Conservation (phyloP, 2,329 filamentous ascomycete species). For the Scedosporium dehoogii region DNA sequence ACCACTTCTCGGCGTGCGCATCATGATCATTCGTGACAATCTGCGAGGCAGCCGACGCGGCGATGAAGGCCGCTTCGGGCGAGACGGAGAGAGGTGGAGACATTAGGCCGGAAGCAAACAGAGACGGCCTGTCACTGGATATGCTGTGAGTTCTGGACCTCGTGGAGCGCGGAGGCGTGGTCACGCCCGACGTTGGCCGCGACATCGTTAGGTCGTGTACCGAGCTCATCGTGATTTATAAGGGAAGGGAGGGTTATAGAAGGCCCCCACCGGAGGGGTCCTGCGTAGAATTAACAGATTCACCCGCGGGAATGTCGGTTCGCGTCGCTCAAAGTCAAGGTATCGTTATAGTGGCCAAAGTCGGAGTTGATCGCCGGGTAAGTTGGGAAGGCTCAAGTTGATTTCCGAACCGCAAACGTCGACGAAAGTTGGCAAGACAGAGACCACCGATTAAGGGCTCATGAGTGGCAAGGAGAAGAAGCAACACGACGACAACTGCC, state of each 20-base stretch:
- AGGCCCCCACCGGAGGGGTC: neutral
- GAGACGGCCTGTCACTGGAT: constrained; percentile 61
- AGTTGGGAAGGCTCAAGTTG: neutral
- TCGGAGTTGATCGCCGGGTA: neutral
- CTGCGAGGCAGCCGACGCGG: constrained; percentile 76
- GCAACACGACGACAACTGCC: neutral
- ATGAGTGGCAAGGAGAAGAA: neutral
- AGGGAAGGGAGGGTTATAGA: neutral
- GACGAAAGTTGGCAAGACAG: neutral
- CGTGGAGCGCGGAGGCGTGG: constrained; percentile 21
- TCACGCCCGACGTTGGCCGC: constrained; percentile 22
- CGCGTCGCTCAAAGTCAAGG: neutral
- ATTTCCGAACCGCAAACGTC: neutral
- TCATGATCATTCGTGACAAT: constrained; percentile 86
- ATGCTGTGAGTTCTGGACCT: constrained; percentile 51
- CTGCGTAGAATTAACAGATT: neutral
- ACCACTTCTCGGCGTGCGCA: constrained; percentile 58
- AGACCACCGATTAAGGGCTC: neutral
- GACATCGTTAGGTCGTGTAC: constrained; percentile 15
- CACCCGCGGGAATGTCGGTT: neutral
- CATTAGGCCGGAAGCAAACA: constrained; percentile 46
- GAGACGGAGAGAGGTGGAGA: constrained; percentile 59
- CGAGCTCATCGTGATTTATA: neutral
- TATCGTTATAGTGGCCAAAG: neutral
- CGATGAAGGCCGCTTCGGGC: constrained; percentile 80